Evolutionary conservation across 345 rosid genomes (phyloP).

Genomic region (Citropsis articulata): DNA sequence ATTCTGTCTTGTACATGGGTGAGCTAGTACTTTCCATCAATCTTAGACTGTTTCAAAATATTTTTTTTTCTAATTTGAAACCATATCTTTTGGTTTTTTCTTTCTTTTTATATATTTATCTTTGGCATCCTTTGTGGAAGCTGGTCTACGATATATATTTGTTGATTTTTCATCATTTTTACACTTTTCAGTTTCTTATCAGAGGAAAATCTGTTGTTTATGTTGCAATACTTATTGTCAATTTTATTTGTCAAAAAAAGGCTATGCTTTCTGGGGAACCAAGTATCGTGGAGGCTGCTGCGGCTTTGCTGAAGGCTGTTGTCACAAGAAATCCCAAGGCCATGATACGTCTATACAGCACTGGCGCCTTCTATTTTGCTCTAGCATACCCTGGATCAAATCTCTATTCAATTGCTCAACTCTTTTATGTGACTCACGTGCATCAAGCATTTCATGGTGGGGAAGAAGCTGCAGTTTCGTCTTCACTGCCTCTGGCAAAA

Average conservation of each 20-base stretch:
- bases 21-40: neutral
- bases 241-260: constrained; percentile 35
- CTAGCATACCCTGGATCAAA: constrained; percentile 98
- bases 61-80: neutral
- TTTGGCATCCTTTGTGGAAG: neutral
- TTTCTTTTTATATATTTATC: neutral
- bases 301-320: constrained; percentile 86
- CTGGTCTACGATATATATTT: neutral
- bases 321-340: constrained; percentile 99
- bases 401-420: constrained; percentile 83
- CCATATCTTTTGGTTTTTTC: neutral
- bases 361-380: constrained; percentile 96
- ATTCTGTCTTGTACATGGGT: neutral
- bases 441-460: constrained; percentile 99
- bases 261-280: constrained; percentile 98
- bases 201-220: constrained; percentile 5
- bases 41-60: neutral
- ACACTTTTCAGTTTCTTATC: neutral
- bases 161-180: neutral
- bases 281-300: constrained; percentile 91
- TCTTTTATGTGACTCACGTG: constrained; percentile 87
- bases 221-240: constrained; percentile 1
- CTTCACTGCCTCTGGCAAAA: constrained; percentile 93
- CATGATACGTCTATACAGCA: constrained; percentile 91
- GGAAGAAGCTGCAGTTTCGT: constrained; percentile 98